Conservation (phyloP, 768 basidiomycete species). For the Kwoniella botswanensis region DNA sequence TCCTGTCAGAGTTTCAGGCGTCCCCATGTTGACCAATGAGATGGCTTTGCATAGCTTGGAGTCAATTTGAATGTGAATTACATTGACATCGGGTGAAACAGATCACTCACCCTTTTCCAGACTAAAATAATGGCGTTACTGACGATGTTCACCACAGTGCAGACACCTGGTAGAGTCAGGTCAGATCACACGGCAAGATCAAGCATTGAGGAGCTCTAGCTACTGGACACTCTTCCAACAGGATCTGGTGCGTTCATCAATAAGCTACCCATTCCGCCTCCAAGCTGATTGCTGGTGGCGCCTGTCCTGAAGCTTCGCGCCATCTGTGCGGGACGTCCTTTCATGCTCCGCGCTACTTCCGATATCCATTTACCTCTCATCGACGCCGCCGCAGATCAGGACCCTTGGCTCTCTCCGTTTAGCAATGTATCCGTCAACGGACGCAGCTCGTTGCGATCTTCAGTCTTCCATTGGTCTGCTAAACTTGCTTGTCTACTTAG, state of each 20-base stretch:
- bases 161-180: slow-evolving; percentile 8
- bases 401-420: slow-evolving; percentile 2
- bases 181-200: slow-evolving; percentile 11
- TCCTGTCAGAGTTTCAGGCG: neutral
- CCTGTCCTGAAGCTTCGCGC: slow-evolving; percentile 1
- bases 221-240: slow-evolving; percentile 17
- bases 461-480: slow-evolving; percentile 25
- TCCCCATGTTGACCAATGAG: neutral
- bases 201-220: neutral
- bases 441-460: slow-evolving; percentile 8
- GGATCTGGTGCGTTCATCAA: neutral
- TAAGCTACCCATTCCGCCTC: neutral
- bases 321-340: slow-evolving; percentile 13
- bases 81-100: neutral
- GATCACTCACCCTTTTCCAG: neutral
- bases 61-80: slow-evolving; percentile 4
- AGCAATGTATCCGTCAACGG: slow-evolving; percentile 4
- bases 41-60: slow-evolving; percentile 1
- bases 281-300: neutral
- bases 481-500: slow-evolving; percentile 14
- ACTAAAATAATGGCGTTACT: too few species aligned
- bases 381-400: slow-evolving; percentile 1
- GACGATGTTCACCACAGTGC: neutral
- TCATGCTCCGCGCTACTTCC: neutral
- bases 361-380: slow-evolving; percentile 18